Evolutionary conservation across 495 filamentous ascomycete genomes (phyloP).

Genomic region (Hamigera avellanea): DNA sequence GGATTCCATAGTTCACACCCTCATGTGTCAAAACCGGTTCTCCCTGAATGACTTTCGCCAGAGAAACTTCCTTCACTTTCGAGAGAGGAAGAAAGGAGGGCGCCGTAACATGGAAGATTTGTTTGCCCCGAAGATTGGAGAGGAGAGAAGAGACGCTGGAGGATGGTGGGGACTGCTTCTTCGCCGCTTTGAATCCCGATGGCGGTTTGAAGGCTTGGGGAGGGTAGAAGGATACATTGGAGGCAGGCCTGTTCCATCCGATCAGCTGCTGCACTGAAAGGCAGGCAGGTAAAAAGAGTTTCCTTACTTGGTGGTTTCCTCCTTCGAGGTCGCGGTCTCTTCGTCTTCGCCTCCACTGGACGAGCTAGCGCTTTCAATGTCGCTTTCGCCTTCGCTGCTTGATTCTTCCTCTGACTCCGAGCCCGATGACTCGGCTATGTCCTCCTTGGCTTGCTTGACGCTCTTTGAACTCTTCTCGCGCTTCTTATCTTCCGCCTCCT

Average conservation of each 20-base stretch:
- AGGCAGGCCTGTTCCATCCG: background rate
- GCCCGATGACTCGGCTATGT: conserved; percentile 13
- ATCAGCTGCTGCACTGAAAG: no score
- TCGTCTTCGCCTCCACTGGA: conserved; percentile 9
- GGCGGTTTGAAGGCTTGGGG: conserved; percentile 29
- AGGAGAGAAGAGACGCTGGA: conserved; percentile 25
- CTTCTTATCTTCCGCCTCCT: conserved; percentile 1
- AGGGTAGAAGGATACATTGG: conserved; percentile 12
- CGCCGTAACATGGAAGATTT: conserved; percentile 33
- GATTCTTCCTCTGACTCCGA: conserved; percentile 20
- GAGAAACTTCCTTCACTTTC: conserved; percentile 30
- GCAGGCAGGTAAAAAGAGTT: no score
- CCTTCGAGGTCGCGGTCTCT: conserved; percentile 7
- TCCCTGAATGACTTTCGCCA: conserved; percentile 29
- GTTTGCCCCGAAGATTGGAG: conserved; percentile 30
- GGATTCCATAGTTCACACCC: conserved; percentile 34
- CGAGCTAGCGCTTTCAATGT: conserved; percentile 16
- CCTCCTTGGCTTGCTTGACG: conserved; percentile 5
- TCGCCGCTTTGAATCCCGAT: conserved; percentile 27
- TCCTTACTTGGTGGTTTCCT: conserved; percentile 13
- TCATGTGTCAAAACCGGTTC: conserved; percentile 29
- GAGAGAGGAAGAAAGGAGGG: conserved; percentile 31
- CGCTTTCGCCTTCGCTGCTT: conserved; percentile 25
- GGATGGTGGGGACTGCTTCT: conserved; percentile 22
- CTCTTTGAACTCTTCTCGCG: background rate